phyloP scores from a whole-genome alignment of 352 stramenopile genomes.

The Pythium chondricola region DNA sequence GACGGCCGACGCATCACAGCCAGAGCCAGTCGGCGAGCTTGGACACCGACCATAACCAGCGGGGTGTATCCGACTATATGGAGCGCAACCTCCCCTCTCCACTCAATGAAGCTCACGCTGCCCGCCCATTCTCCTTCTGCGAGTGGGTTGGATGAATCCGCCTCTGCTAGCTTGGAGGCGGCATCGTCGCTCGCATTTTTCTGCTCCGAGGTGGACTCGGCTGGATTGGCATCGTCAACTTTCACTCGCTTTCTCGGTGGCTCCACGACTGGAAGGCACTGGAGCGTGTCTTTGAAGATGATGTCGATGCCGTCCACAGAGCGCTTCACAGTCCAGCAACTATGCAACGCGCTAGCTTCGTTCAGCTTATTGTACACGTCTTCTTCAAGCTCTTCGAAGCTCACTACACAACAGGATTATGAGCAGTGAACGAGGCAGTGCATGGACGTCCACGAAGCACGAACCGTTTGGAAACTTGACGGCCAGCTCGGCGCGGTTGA shows the following conservation, averaged over 20 bases:
- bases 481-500: conserved; percentile 79
- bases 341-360: conserved; percentile 57
- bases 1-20: conserved; percentile 48
- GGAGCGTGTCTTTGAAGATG: conserved; percentile 69
- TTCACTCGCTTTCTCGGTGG: conserved; percentile 64
- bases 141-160: conserved; percentile 37
- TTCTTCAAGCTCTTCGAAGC: conserved; percentile 81
- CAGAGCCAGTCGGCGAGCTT: conserved; percentile 73
- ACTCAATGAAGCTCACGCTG: conserved; percentile 85
- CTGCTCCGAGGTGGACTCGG: not conserved
- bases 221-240: conserved; percentile 24
- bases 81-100: conserved; percentile 68
- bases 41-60: conserved; percentile 73
- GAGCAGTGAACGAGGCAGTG: no score
- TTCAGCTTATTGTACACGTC: conserved; percentile 68
- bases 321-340: conserved; percentile 62
- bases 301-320: conserved; percentile 74
- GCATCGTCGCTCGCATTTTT: conserved; percentile 17
- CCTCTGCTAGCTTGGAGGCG: conserved; percentile 16
- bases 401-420: conserved; percentile 29
- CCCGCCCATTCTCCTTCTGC: conserved; percentile 65
- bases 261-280: conserved; percentile 64
- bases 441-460: conserved; percentile 12
- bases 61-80: conserved; percentile 68
- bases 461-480: conserved; percentile 68